Conservation (phyloP, 768 basidiomycete genomes). For the Tremella yokohamensis region DNA sequence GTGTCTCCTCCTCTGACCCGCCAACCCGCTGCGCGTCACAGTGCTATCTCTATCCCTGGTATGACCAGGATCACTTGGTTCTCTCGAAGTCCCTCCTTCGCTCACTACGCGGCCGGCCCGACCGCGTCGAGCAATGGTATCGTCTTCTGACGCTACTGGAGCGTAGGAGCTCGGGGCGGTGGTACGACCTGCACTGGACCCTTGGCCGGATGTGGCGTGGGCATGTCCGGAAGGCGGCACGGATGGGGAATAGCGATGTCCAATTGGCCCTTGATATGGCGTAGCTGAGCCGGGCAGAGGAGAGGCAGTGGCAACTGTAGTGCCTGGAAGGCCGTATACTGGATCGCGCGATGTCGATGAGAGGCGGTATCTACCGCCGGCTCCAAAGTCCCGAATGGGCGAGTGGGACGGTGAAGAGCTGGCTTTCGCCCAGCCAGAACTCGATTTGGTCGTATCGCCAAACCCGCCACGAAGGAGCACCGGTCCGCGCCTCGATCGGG, state of each 20-base stretch:
- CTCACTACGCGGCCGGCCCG: too few species aligned
- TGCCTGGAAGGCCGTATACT: too few species aligned
- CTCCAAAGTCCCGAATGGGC: conserved; percentile 30
- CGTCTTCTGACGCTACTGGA: too few species aligned
- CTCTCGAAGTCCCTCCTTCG: too few species aligned
- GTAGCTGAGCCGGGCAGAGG: too few species aligned
- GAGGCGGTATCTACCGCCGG: not conserved
- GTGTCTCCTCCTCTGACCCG: not conserved
- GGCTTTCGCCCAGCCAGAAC: not conserved
- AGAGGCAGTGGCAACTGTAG: too few species aligned
- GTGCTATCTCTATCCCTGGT: too few species aligned
- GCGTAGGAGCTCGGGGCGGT: not conserved
- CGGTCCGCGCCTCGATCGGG: conserved; percentile 31
- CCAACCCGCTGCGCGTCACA: not conserved
- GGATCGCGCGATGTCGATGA: not conserved
- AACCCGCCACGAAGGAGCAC: conserved; percentile 44
- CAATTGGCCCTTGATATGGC: too few species aligned
- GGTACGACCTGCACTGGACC: not conserved
- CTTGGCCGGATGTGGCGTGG: not conserved
- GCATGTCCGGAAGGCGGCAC: not conserved
- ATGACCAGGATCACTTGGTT: too few species aligned
- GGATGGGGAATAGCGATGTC: too few species aligned
- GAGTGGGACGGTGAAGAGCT: conserved; percentile 26
- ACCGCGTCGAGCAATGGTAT: too few species aligned
- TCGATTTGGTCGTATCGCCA: conserved; percentile 13